Evolutionary conservation across 176 grass and related monocot species (phyloP).

Genomic region (Oryza nivara): DNA sequence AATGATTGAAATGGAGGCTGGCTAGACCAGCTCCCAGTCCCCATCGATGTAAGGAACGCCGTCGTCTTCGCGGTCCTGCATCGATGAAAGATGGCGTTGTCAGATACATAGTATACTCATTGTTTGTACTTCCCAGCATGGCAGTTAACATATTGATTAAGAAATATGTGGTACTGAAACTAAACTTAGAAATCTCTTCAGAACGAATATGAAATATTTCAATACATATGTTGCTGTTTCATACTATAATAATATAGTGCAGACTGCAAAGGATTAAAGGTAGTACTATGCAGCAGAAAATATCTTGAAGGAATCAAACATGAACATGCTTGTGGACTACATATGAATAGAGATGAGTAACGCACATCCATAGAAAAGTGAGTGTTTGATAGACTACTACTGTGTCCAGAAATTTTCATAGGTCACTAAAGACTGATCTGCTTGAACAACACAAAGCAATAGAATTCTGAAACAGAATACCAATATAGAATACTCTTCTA

Average conservation of each 20-base stretch:
- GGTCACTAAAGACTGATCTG: no score
- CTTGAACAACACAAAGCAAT: not conserved
- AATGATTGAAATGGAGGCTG: slow-evolving; percentile 10
- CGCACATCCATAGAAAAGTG: not conserved
- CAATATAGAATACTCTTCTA: not conserved
- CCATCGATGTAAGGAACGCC: slow-evolving; percentile 36
- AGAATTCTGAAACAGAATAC: slow-evolving; percentile 2
- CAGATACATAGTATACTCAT: not conserved
- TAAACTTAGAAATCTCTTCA: not conserved
- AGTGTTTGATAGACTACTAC: not conserved
- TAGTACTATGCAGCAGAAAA: not conserved
- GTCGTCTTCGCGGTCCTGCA: slow-evolving; percentile 39
- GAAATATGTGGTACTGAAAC: not conserved
- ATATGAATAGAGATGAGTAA: not conserved
- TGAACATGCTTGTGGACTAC: not conserved
- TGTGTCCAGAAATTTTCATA: not conserved
- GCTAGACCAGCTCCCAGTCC: slow-evolving; percentile 61
- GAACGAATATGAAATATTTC: not conserved
- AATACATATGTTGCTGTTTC: not conserved
- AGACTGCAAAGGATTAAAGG: not conserved
- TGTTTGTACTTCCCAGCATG: not conserved
- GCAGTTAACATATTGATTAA: not conserved
- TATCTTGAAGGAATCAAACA: not conserved
- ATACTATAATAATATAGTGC: not conserved
- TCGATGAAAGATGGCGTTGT: not conserved